Conservation (phyloP, 768 basidiomycete genomes). For the Termitomyces bulborhizus region DNA sequence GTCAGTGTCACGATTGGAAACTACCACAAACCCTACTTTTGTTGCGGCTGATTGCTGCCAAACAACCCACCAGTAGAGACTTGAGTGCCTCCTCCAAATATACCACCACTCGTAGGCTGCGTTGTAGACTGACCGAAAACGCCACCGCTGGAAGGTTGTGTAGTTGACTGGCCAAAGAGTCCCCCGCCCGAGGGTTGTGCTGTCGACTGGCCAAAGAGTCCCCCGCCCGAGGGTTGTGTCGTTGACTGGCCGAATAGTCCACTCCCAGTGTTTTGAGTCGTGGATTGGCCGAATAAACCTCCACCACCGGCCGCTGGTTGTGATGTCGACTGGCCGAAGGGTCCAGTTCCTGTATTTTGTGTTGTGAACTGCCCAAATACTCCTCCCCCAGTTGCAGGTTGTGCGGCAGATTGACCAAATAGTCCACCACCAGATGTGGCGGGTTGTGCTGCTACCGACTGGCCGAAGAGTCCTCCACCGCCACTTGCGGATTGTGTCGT, state of each 20-base stretch:
- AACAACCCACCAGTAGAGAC: constrained; percentile 25
- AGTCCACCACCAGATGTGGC: constrained; percentile 1
- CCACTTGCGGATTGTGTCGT: constrained; percentile 13
- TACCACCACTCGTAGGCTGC: constrained; percentile 11
- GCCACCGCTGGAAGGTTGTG: constrained; percentile 10
- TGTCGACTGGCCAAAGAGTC: constrained; percentile 13
- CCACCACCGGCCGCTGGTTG: constrained; percentile 8
- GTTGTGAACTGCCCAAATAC: constrained; percentile 26
- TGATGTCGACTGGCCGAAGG: constrained; percentile 12
- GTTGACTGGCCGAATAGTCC: constrained; percentile 14
- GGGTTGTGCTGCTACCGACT: constrained; percentile 9
- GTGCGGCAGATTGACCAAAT: constrained; percentile 12
- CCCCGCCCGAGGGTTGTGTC: constrained; percentile 7
- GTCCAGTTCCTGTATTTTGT: constrained; percentile 1
- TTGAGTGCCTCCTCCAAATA: constrained; percentile 23
- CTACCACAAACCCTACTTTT: constrained; percentile 17
- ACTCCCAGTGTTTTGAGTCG: constrained; percentile 5
- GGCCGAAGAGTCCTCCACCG: constrained; percentile 27
- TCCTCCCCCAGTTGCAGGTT: constrained; percentile 16
- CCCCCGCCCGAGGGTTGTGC: constrained; percentile 14
- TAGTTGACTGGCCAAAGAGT: constrained; percentile 23
- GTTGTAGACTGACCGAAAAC: constrained; percentile 23
- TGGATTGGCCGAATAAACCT: constrained; percentile 14
- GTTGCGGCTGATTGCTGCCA: constrained; percentile 22
- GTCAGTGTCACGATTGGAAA: not conserved